phyloP scores from a whole-genome alignment of 2,329 filamentous ascomycete genomes.

The Calonectria crousiana region DNA sequence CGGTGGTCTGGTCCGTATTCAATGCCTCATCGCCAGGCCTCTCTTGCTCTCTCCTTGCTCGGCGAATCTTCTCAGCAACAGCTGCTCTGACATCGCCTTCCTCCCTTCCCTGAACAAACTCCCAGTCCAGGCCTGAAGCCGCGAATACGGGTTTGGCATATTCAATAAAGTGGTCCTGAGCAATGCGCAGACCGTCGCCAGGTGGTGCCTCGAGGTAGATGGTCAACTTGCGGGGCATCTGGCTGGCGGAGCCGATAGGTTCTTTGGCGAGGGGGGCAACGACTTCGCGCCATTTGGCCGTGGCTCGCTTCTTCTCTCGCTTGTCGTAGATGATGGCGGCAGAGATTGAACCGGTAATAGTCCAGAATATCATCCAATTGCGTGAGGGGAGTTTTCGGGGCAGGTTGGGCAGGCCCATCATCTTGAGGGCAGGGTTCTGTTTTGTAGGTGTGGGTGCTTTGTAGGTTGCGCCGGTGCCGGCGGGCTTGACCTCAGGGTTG shows the following conservation, averaged over 20 bases:
- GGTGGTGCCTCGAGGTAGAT: slow-evolving; percentile 89
- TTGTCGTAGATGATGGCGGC: slow-evolving; percentile 91
- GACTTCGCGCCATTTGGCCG: slow-evolving; percentile 86
- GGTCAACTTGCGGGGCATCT: slow-evolving; percentile 85
- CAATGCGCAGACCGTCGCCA: slow-evolving; percentile 83
- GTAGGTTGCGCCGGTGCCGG: slow-evolving; percentile 42
- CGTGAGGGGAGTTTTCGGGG: slow-evolving; percentile 89
- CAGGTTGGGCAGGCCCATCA: slow-evolving; percentile 88
- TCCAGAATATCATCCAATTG: slow-evolving; percentile 97
- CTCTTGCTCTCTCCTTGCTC: slow-evolving; percentile 72
- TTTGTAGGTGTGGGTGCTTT: slow-evolving; percentile 56
- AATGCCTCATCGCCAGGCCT: slow-evolving; percentile 61
- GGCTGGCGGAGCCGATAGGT: slow-evolving; percentile 73
- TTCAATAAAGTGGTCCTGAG: slow-evolving; percentile 96
- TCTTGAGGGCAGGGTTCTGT: slow-evolving; percentile 78
- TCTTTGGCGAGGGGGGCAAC: slow-evolving; percentile 89
- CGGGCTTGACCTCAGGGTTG: slow-evolving; percentile 40
- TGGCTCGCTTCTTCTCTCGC: slow-evolving; percentile 86
- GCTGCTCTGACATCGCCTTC: slow-evolving; percentile 94
- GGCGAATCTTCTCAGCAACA: slow-evolving; percentile 87
- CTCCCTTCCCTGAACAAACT: slow-evolving; percentile 90
- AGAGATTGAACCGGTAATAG: slow-evolving; percentile 81
- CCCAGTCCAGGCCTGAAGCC: slow-evolving; percentile 92
- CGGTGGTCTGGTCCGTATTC: slow-evolving; percentile 64
- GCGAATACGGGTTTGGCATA: slow-evolving; percentile 95